Evolutionary conservation across 805 yeast species (phyloP), one percentile per base, ranked within the genome.

Genomic region (Candida xyloterini): DNA sequence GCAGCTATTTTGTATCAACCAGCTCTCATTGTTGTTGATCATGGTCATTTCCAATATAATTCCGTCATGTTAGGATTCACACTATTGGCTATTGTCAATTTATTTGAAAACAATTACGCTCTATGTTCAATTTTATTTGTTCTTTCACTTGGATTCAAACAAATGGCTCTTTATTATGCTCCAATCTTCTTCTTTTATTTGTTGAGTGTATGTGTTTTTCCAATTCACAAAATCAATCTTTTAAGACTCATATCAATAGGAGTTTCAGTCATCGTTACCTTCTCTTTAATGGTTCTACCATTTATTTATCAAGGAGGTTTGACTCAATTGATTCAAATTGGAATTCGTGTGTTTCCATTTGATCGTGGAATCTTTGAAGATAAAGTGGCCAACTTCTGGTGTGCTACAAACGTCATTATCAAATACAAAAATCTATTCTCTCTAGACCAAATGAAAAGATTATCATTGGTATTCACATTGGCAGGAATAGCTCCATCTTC

Each of bases 351-450:
- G 22, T 93, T 93, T 60, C 99, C 99, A 1, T 91, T 93, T 50
- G 76, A 80, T 31, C 74, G 98, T 57, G 99, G 99, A 0, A 71
- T 93, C 7, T 93, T 95, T 72, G 99, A 93, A 60, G 98, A 93
- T 58, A 93, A 93, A 59, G 98, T 93, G 11, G 96, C 96, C 27
- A 93, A 90, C 57, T 84, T 93, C 55, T 93, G 99, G 99, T 90
- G 98, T 62, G 82, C 95, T n/a, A 68, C 89, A 1, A 93, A 93
- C 59, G 68, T 84, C 1, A 47, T 88, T 9, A 60, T 90, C 57
- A 91, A 91, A 59, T 82, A 87, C 55, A 79, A 76, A 48, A 52
- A 63, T 4, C 35, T 71, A 0, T 82, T 84, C 53, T 58, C 77
- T 2, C 68, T 71, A 13, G 63, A 67, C 10, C 76, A 84, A 51